Base-by-base conservation (phyloP, 108 stramenopile species). In the Fragilaria radians region DNA sequence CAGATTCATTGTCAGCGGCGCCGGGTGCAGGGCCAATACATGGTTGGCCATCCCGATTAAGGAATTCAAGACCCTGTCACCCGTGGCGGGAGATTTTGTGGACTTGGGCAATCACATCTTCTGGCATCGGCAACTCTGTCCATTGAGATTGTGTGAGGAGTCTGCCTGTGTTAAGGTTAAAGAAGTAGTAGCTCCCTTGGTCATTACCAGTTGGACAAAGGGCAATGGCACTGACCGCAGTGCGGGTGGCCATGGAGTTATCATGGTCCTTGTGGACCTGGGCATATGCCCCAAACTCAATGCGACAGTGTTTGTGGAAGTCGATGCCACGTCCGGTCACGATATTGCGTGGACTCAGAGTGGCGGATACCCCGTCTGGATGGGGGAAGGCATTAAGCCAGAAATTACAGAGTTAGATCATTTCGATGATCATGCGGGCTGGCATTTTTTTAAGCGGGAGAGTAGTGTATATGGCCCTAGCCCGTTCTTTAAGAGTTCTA, bases 241-340 rank as follows among this genome's bases (percentile, higher is more conserved):
- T 70, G 30, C 68, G 59, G 32, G 57, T 0, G 17, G 46, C 7
- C 50, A 67, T 62, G 32, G 42, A 32, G 28, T 67, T 67, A 48
- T 57, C 51, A 22, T 60, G 57, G 33, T 68, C 71, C 23, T 80
- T 67, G 42, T 75, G 71, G 1, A 52, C 62, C 28, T 75, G 78
- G 28, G 72, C 71, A 52, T 75, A 75, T 17, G 55, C 57, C 5
- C 73, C 73, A 59, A 65, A 72, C 50, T 68, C 59, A 1, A 75
- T 27, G 19, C 51, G 48, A 32, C 63, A 63, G 34, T 69, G 68
- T 24, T 62, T 61, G 32, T 61, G 11, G 54, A 57, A 66, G 23
- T 52, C 48, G 7, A 67, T 17, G 1, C 50, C 28, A 1, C 1
- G 3, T 3, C 72, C 72, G 11, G 51, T 54, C 4, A 73, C 1